phyloP scores from a whole-genome alignment of 495 filamentous ascomycete species.

The Rhypophila decipiens region DNA sequence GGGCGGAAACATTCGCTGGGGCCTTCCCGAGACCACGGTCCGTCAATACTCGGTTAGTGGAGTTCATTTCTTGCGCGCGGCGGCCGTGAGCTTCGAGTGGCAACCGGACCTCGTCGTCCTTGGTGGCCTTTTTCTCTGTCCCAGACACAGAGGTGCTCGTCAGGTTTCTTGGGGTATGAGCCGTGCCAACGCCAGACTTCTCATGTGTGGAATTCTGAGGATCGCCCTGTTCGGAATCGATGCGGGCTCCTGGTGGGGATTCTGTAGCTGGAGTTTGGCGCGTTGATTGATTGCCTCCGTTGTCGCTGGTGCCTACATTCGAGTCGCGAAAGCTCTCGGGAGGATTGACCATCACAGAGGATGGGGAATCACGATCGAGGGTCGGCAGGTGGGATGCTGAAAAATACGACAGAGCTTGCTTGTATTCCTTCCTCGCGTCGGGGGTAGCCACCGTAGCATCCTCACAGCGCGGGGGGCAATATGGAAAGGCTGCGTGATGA shows the following conservation, averaged over 20 bases:
- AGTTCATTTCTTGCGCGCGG: no score
- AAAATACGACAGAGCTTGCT: not conserved
- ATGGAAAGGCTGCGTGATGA: no score
- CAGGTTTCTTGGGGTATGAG: no score
- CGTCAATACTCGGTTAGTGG: conserved; percentile 20
- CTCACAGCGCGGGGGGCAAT: no score
- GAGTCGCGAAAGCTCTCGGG: not conserved
- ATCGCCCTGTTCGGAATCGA: not conserved
- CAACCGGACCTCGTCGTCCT: no score
- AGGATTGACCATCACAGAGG: not conserved
- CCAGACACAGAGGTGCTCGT: no score
- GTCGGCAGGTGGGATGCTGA: not conserved
- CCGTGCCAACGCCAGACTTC: no score
- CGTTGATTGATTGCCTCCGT: not conserved
- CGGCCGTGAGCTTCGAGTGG: no score
- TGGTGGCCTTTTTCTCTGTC: no score
- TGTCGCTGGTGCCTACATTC: not conserved
- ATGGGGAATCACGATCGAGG: not conserved
- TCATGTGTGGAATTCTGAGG: no score
- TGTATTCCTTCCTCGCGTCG: not conserved
- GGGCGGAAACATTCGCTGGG: conserved; percentile 21
- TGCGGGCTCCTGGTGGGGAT: not conserved
- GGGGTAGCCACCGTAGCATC: no score
- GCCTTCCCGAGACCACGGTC: conserved; percentile 22
- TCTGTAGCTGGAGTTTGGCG: not conserved